Conservation (phyloP, 495 filamentous ascomycete genomes). For the Aspergillus olivimuriae region DNA sequence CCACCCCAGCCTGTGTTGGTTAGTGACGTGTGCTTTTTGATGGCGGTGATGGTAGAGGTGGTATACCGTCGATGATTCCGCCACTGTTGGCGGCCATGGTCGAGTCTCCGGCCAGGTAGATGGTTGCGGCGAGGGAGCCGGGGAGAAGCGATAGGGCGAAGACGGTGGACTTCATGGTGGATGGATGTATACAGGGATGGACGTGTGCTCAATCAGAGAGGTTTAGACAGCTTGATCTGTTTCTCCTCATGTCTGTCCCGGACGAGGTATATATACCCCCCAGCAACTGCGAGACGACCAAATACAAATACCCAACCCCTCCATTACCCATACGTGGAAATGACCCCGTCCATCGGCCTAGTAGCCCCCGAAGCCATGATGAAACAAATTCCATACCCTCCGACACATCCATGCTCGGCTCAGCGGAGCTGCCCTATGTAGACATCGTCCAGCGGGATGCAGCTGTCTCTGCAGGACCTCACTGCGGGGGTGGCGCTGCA, state of each 20-base stretch:
- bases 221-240: no score
- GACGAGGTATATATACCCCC: no score
- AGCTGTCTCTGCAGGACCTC: not conserved
- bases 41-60: not conserved
- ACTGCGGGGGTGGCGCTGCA: not conserved
- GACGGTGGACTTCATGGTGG: conserved; percentile 19
- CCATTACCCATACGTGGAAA: no score
- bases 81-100: conserved; percentile 46
- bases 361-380: not conserved
- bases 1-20: conserved; percentile 49
- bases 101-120: conserved; percentile 53
- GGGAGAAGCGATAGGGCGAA: conserved; percentile 20
- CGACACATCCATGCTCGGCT: no score
- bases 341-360: not conserved
- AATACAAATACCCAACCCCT: not conserved
- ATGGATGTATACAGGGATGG: not conserved
- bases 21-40: not conserved
- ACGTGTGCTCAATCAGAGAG: no score
- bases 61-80: no score
- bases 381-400: no score
- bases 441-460: no score
- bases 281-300: no score
- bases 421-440: no score
- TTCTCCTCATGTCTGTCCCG: no score
- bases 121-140: conserved; percentile 22